Base-by-base conservation (phyloP, 1,284 basidiomycete genomes). In the Afroboletus lepidellus region DNA sequence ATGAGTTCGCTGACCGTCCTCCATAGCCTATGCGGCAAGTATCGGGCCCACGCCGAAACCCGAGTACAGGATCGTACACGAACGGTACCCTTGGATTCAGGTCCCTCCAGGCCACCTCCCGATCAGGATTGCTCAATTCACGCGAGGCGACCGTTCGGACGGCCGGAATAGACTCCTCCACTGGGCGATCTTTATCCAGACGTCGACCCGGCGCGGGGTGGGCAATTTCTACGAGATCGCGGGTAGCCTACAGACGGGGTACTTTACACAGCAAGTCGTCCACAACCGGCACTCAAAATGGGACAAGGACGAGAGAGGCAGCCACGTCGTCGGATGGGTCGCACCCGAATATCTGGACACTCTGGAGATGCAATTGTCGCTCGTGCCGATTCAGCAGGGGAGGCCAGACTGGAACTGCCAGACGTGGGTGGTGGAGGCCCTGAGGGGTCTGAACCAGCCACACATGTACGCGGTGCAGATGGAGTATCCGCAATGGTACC, bases 101-200 rank as follows among this genome's bases (percentile, higher is more conserved):
- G 50, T 62, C 2, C 53, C 60, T 3, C 1, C 8, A 1, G 57
- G 60, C 5, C 27, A 49, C 36, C 60, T 61, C 13, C 62, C 60
- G 11, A 62, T 61, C 20, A 27, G 16, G 4, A 43, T 61, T 20
- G 46, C 29, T 1, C 60, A 64, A 18, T 61, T 64, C 51, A 11
- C 20, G 27, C 41, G 54, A 12, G 60, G 51, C 9, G 5, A 44
- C 3, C 54, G 47, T 7, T 1, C 42, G 2, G 37, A 24, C 0
- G 62, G 57, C 9, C 43, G 32, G 0, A 38, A 12, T 8, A 33
- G 46, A 21, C 41, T 64, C 0, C 39, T 52, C 23, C 62, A 64
- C 32, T 64, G 62, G 62, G 60, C 60, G 18, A 60, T 64, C 45
- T 64, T 62, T 53, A 42, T 62, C 44, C 59, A 59, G 2, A 64